phyloP scores from a whole-genome alignment of 164 flowering plant species.

The Amborella trichopoda region DNA sequence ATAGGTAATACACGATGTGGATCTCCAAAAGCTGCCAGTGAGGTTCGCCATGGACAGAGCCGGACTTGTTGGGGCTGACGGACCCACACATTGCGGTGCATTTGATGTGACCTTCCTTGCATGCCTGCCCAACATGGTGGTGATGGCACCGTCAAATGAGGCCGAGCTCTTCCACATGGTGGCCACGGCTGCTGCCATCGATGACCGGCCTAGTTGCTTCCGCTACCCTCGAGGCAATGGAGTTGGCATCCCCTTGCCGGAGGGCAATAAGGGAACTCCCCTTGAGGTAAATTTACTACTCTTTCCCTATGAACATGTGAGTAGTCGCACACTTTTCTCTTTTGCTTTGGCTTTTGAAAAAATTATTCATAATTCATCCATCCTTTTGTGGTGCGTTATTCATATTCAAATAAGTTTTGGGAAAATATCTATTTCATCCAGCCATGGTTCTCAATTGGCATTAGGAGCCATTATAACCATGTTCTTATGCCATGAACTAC shows the following conservation, averaged over 20 bases:
- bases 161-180: slow-evolving; percentile 96
- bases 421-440: too few relatives aligned
- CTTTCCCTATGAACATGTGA: too few relatives aligned
- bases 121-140: slow-evolving; percentile 98
- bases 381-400: too few relatives aligned
- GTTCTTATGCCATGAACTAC: too few relatives aligned
- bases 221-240: slow-evolving; percentile 97
- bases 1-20: slow-evolving; percentile 96
- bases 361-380: too few relatives aligned
- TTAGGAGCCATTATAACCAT: too few relatives aligned
- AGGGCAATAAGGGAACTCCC: slow-evolving; percentile 84
- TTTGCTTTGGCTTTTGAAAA: too few relatives aligned
- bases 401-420: too few relatives aligned
- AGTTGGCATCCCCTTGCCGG: slow-evolving; percentile 62
- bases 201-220: slow-evolving; percentile 88
- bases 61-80: slow-evolving; percentile 96
- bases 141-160: slow-evolving; percentile 98
- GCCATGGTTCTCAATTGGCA: too few relatives aligned
- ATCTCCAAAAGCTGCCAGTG: slow-evolving; percentile 90
- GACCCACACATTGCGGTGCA: slow-evolving; percentile 95
- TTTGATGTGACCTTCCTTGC: slow-evolving; percentile 95
- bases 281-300: slow-evolving; percentile 46
- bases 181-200: slow-evolving; percentile 92
- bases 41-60: slow-evolving; percentile 98
- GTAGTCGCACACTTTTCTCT: too few relatives aligned